These are phyloP conservation scores for Spatholobus suberectus DNA, from an alignment of 306 rosid species.

Conservation along the genomic window DNA sequence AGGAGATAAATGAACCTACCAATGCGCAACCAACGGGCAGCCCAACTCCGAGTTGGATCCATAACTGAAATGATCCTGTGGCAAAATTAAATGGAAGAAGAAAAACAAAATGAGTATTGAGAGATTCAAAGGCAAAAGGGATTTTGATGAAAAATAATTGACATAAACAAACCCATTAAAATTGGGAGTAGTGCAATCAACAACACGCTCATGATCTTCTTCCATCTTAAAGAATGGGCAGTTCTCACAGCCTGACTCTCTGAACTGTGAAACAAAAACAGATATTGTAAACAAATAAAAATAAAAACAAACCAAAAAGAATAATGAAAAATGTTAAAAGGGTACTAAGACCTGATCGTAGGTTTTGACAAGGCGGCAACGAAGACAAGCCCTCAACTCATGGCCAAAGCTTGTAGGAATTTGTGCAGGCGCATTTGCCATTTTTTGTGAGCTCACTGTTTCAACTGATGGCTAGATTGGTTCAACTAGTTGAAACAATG, in stretches of 20 bases:
- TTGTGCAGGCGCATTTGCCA: conserved; percentile 77
- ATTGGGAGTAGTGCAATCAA: conserved; percentile 94
- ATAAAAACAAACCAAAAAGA: background rate
- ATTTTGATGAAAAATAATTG: background rate
- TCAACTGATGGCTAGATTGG: background rate
- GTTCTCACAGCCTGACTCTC: conserved; percentile 94
- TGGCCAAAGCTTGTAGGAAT: conserved; percentile 95
- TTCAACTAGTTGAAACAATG: background rate
- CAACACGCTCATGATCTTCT: conserved; percentile 85
- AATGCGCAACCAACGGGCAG: conserved; percentile 92
- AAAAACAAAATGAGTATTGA: background rate
- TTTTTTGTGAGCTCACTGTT: conserved; percentile 35
- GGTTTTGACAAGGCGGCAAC: conserved; percentile 98
- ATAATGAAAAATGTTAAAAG: background rate
- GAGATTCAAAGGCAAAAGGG: conserved; percentile 10
- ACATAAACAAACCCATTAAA: conserved; percentile 75
- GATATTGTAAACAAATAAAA: background rate
- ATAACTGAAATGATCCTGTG: conserved; percentile 83
- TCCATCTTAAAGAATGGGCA: conserved; percentile 95
- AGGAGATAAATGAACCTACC: conserved; percentile 55
- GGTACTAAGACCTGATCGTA: conserved; percentile 75
- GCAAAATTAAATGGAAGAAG: conserved; percentile 25
- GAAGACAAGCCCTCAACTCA: conserved; percentile 94
- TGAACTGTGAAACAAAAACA: conserved; percentile 55
- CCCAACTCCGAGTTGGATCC: conserved; percentile 96